phyloP scores from a whole-genome alignment of 2,329 filamentous ascomycete species.

The Ceratocystis harringtonii region DNA sequence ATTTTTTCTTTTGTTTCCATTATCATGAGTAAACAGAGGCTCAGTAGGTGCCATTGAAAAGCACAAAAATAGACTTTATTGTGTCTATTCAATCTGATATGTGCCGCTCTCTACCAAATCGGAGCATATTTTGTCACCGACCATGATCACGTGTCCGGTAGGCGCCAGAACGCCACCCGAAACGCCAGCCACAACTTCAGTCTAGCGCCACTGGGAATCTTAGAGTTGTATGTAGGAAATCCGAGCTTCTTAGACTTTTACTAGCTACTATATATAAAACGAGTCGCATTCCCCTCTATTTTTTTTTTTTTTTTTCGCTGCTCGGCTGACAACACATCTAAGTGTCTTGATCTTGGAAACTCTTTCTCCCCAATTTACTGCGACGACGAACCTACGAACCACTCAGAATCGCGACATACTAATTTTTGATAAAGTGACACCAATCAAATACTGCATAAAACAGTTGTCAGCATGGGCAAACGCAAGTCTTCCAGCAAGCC shows the following conservation, averaged over 20 bases:
- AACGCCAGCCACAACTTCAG: not conserved
- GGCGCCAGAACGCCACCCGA: not conserved
- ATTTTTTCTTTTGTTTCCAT: too few species aligned
- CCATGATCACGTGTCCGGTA: not conserved
- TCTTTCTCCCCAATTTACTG: not conserved
- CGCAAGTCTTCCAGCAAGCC: slow-evolving; percentile 79
- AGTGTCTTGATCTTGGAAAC: too few species aligned
- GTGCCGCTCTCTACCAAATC: not conserved
- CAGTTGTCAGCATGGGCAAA: slow-evolving; percentile 52
- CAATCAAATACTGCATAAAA: not conserved
- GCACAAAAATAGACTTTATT: too few species aligned
- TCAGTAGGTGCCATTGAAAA: too few species aligned
- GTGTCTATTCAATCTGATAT: too few species aligned
- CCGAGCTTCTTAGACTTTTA: not conserved
- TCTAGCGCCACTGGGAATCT: not conserved
- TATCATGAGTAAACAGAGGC: too few species aligned
- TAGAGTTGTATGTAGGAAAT: not conserved
- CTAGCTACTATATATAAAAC: not conserved
- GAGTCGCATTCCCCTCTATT: not conserved
- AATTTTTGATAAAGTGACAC: not conserved
- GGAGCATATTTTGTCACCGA: not conserved
- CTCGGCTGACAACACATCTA: not conserved
- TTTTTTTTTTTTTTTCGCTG: not conserved
- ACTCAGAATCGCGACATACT: not conserved
- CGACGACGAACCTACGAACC: not conserved